Percentiles rank a stretch among this genome's conserved stretches.
Conservation (phyloP, 306 rosid species). For the Dicorynia guianensis region DNA sequence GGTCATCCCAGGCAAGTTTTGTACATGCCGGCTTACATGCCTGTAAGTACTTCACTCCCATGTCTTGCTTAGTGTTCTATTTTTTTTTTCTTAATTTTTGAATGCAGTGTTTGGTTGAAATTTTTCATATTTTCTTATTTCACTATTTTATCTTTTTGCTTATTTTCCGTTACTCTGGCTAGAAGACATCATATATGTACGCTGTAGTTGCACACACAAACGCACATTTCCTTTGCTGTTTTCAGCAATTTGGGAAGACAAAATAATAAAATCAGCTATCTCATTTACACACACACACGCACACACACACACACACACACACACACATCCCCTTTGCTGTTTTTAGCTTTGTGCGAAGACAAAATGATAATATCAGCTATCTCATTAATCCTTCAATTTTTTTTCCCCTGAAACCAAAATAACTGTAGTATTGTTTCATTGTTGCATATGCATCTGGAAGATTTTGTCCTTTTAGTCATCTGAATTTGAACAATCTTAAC, state of each 20-base stretch:
- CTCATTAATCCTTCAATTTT: background rate
- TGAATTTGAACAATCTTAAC: constrained; percentile 20
- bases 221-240: background rate
- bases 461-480: background rate
- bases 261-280: constrained; percentile 17
- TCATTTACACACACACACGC: too few relatives aligned
- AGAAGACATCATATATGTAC: constrained; percentile 23
- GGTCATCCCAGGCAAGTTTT: constrained; percentile 85
- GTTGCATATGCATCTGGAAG: too few relatives aligned
- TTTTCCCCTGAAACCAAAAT: too few relatives aligned
- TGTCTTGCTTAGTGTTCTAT: background rate
- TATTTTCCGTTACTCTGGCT: constrained; percentile 15
- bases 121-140: constrained; percentile 7
- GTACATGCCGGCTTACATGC: constrained; percentile 83
- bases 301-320: too few relatives aligned
- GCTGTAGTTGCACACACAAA: background rate
- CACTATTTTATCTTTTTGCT: background rate
- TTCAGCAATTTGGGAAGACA: background rate
- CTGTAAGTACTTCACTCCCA: constrained; percentile 66
- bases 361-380: constrained; percentile 27
- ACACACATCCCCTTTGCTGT: background rate
- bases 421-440: too few relatives aligned
- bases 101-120: background rate
- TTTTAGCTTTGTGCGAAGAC: background rate
- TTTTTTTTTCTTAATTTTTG: background rate